A percentile compares a stretch with the other conserved stretches of the same genome.
These are phyloP conservation scores for Aspergillus sp. DNA, from an alignment of 2,329 filamentous ascomycete genomes.

Conservation along the genomic window DNA sequence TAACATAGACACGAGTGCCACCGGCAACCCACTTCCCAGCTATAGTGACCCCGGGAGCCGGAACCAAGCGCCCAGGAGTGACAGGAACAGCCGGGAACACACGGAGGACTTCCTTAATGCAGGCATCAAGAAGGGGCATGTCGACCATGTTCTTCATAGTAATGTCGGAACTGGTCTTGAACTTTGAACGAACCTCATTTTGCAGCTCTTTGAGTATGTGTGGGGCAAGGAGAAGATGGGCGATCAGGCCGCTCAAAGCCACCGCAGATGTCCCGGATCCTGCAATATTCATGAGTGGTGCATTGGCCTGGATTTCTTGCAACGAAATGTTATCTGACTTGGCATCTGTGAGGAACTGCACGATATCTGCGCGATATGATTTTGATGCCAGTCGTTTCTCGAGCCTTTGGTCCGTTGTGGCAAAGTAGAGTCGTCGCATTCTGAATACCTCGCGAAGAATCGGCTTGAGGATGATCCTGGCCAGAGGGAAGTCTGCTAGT, in stretches of 20 bases:
- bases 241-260: background rate
- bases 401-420: background rate
- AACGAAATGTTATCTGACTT: background rate
- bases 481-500: background rate
- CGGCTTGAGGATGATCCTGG: background rate
- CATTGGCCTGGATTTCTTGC: background rate
- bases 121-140: background rate
- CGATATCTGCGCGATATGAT: background rate
- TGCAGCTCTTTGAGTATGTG: background rate
- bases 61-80: background rate
- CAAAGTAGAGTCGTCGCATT: background rate
- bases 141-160: background rate
- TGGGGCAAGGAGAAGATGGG: background rate
- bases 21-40: background rate
- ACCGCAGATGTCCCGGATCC: background rate
- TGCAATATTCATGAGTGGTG: background rate
- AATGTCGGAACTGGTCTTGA: background rate
- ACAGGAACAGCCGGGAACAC: background rate
- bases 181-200: background rate
- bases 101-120: background rate
- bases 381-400: background rate
- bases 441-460: background rate
- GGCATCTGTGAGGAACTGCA: background rate
- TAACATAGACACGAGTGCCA: background rate
- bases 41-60: background rate